These are phyloP conservation scores for Ceratobasidium sp. DNA, from an alignment of 1,284 basidiomycete species.

Conservation along the genomic window DNA sequence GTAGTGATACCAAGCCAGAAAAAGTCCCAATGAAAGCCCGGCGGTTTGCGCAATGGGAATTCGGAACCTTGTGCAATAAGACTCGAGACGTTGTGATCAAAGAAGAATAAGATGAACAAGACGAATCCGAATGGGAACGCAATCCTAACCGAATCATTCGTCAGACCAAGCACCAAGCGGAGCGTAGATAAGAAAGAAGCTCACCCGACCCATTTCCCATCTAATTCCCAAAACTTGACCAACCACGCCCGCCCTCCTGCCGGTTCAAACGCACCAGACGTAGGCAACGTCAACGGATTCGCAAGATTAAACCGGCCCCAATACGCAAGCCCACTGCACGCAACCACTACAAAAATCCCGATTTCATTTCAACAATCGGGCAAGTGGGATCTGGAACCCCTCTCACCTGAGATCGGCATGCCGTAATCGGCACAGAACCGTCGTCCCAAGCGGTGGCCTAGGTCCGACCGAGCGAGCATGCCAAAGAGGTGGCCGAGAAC, in stretches of 20 bases:
- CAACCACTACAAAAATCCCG: conserved; percentile 66
- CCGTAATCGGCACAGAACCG: conserved; percentile 85
- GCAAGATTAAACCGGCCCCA: conserved; percentile 83
- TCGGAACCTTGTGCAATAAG: conserved; percentile 93
- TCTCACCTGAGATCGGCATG: conserved; percentile 75
- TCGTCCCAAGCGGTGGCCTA: conserved; percentile 75
- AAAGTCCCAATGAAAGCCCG: conserved; percentile 71
- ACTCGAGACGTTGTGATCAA: conserved; percentile 84
- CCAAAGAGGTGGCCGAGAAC: conserved; percentile 80
- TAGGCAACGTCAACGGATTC: conserved; percentile 76
- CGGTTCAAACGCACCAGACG: conserved; percentile 76
- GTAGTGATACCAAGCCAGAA: conserved; percentile 93
- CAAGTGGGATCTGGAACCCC: not conserved
- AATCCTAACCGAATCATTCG: conserved; percentile 65
- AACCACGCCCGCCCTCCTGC: conserved; percentile 85
- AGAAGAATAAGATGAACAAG: conserved; percentile 63
- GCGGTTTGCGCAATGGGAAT: conserved; percentile 91
- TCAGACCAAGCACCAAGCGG: conserved; percentile 63
- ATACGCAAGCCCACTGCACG: conserved; percentile 76
- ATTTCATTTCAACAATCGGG: not conserved
- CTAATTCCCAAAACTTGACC: conserved; percentile 91
- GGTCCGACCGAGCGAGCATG: conserved; percentile 70
- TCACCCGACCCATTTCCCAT: conserved; percentile 89
- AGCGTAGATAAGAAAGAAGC: conserved; percentile 71
- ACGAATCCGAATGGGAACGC: conserved; percentile 65